phyloP scores from a whole-genome alignment of 2,329 filamentous ascomycete genomes.

The Colletotrichum godetiae region DNA sequence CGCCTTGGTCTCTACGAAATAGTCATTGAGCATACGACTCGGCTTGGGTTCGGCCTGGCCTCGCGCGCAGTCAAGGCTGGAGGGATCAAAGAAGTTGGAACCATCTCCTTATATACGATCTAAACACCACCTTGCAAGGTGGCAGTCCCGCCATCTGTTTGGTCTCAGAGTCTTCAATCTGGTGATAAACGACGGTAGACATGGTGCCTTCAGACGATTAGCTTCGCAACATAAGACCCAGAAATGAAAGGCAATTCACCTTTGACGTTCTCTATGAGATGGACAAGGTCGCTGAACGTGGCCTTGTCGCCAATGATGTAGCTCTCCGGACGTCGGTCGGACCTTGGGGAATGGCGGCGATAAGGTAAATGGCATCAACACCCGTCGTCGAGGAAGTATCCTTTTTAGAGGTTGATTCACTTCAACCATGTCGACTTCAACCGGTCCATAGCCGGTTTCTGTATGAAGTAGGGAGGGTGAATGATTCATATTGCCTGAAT shows the following conservation, averaged over 20 bases:
- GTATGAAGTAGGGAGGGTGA: not conserved
- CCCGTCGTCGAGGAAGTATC: conserved; percentile 53
- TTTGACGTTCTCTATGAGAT: conserved; percentile 40
- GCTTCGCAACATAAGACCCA: not conserved
- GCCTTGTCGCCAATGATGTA: conserved; percentile 51
- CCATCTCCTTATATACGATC: conserved; percentile 36
- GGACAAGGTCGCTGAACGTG: conserved; percentile 56
- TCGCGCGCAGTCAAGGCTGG: not conserved
- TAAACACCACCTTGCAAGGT: conserved; percentile 25
- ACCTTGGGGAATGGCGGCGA: conserved; percentile 49
- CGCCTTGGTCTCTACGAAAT: not conserved
- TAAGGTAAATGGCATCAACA: conserved; percentile 57
- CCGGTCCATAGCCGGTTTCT: conserved; percentile 14
- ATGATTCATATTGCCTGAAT: not conserved
- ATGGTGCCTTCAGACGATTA: not conserved
- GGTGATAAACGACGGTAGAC: not conserved
- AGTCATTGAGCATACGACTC: not conserved
- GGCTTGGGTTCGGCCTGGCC: not conserved
- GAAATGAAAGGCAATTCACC: not conserved
- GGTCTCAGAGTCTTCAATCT: not conserved
- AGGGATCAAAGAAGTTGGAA: not conserved
- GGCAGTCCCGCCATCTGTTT: not conserved
- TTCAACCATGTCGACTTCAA: conserved; percentile 48
- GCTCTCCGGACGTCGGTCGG: conserved; percentile 53
- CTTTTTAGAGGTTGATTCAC: conserved; percentile 47